Evolutionary conservation across 2,329 filamentous ascomycete genomes (phyloP).

Genomic region (Cryphonectria radicalis): DNA sequence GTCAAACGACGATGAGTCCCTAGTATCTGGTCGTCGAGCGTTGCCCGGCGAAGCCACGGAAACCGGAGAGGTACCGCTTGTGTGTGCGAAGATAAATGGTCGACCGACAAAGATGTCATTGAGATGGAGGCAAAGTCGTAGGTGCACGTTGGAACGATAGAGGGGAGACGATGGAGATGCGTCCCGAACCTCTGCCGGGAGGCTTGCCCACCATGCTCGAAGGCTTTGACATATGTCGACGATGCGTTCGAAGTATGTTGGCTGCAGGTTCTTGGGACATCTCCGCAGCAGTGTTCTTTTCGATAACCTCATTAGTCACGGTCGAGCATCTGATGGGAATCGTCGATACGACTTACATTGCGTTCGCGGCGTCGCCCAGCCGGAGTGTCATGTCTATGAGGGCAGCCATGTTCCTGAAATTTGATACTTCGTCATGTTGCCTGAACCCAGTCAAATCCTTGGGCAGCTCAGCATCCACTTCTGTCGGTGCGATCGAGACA

Average conservation of each 20-base stretch:
- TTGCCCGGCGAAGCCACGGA: conserved; percentile 13
- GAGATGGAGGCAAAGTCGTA: conserved; percentile 57
- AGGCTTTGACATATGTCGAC: conserved; percentile 44
- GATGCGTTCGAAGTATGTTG: conserved; percentile 45
- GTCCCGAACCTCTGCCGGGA: conserved; percentile 45
- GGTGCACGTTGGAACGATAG: conserved; percentile 54
- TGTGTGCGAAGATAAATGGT: conserved; percentile 53
- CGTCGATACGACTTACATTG: conserved; percentile 39
- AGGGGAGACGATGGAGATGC: conserved; percentile 45
- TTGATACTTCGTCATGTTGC: conserved; percentile 14
- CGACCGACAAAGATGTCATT: conserved; percentile 58
- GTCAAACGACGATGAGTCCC: background rate
- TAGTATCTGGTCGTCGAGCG: conserved; percentile 4
- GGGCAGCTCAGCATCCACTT: conserved; percentile 59
- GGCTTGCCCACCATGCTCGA: conserved; percentile 46
- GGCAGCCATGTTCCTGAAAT: conserved; percentile 27
- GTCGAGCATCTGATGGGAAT: background rate
- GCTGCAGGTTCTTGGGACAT: conserved; percentile 43
- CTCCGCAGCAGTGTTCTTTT: conserved; percentile 43
- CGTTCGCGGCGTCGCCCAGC: conserved; percentile 44
- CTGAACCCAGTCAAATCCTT: conserved; percentile 45
- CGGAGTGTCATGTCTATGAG: conserved; percentile 41
- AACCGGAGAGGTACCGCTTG: conserved; percentile 6
- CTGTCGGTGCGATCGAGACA: conserved; percentile 54
- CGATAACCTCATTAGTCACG: conserved; percentile 34